Evolutionary conservation across 768 basidiomycete species (phyloP).

Genomic region (Pulveroboletus sp.): DNA sequence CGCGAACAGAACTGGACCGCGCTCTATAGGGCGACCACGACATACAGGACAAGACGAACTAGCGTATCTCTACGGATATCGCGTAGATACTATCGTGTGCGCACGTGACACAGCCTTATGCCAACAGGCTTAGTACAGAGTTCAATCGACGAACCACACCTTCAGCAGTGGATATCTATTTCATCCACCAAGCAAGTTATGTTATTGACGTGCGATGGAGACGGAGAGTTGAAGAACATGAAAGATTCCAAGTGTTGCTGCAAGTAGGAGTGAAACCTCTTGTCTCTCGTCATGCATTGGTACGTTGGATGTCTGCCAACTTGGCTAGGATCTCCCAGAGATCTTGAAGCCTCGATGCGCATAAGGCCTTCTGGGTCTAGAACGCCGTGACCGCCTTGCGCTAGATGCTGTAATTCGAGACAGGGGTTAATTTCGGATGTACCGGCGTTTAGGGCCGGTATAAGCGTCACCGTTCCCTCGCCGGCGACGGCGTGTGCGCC

Average conservation of each 20-base stretch:
- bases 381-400: no score
- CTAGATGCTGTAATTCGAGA: background rate
- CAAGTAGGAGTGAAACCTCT: constrained; percentile 13
- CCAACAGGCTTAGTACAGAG: no score
- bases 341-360: no score
- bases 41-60: no score
- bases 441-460: constrained; percentile 27
- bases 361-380: no score
- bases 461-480: no score
- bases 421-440: constrained; percentile 8
- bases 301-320: background rate
- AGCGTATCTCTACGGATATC: no score
- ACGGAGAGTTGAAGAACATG: constrained; percentile 27
- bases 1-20: no score
- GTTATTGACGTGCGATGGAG: constrained; percentile 44
- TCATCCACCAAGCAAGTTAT: constrained; percentile 35
- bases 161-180: constrained; percentile 39
- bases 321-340: no score
- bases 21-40: no score
- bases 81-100: no score
- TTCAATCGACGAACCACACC: constrained; percentile 47
- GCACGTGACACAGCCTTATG: no score
- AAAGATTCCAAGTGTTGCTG: constrained; percentile 23
- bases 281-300: constrained; percentile 20
- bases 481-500: background rate